These are phyloP conservation scores for Aspergillus baeticus DNA, from an alignment of 495 filamentous ascomycete species.

Conservation along the genomic window DNA sequence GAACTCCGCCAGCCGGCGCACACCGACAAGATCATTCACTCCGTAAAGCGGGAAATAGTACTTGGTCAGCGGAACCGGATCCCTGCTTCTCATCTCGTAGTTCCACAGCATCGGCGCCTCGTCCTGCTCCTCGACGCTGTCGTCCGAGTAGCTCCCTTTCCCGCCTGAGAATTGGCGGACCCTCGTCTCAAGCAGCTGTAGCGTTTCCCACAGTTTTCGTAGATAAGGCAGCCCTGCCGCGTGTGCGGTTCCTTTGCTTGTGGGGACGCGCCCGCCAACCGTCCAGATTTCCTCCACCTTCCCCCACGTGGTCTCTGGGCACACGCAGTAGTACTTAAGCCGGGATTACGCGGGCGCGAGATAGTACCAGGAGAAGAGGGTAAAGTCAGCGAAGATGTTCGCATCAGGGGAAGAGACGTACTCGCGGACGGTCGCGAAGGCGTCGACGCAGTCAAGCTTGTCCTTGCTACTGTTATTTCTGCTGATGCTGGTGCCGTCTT, in stretches of 20 bases:
- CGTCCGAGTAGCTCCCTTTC: too few relatives aligned
- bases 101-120: not conserved
- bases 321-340: not conserved
- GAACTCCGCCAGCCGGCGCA: not conserved
- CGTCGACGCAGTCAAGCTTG: not conserved
- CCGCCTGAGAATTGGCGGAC: not conserved
- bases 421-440: not conserved
- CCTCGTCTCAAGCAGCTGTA: not conserved
- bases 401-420: not conserved
- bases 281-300: not conserved
- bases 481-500: not conserved
- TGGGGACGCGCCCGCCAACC: not conserved
- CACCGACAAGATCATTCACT: not conserved
- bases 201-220: not conserved
- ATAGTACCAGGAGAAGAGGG: not conserved
- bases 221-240: not conserved
- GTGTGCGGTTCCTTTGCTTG: not conserved
- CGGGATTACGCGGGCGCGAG: not conserved
- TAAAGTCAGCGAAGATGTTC: not conserved
- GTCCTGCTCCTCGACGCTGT: not conserved
- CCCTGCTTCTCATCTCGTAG: not conserved
- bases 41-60: not conserved
- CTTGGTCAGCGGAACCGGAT: not conserved
- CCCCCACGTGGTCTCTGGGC: not conserved
- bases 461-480: not conserved